Evolutionary conservation across 2,329 filamentous ascomycete genomes (phyloP), one percentile per base, ranked within the genome.

Genomic region (Plectosphaerella sp.): DNA sequence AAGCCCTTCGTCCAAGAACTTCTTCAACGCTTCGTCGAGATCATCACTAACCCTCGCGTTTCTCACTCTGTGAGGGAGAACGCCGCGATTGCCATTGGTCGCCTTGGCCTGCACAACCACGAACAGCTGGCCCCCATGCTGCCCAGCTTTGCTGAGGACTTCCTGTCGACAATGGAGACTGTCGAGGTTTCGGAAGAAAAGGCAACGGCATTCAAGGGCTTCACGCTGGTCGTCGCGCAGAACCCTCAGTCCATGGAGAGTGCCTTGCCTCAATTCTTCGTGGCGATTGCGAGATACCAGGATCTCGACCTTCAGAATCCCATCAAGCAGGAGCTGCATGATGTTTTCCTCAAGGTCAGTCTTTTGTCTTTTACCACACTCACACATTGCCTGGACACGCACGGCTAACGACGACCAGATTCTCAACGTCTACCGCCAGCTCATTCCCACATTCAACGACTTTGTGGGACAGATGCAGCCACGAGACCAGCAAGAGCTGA

Each of bases 211-310:
- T 90, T 97, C 67, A 85, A 90, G 62, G 94, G 94, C 0, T 97
- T 99, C 72, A 89, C 89, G 51, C 80, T 88, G 59, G 81, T 96
- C 47, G 88, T 97, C 4, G 81, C 88, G 56, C 83, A 85, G 64
- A 97, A 97, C 63, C 94, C 94, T 1, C 83, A 91, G 64, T 91
- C 91, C 2, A 93, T 99, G 83, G 94, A 97, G 71, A 87, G 87
- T 59, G 88, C 86, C 53, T 76, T 99, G 41, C 77, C 87, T 36
- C 82, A 88, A 52, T 95, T 94, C 71, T 96, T 99, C 67, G 80
- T 78, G 49, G 80, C 89, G 52, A 95, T 97, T 72, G 89, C 93
- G 15, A 78, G 82, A 54, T 96, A 91, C 67, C 82, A 83, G 53
- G 81, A 86, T 58, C 80, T 86, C 56, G 76, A 79, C 55, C 73